Base-by-base conservation (phyloP, 2,329 filamentous ascomycete species). In the Stagonosporopsis vannaccii region DNA sequence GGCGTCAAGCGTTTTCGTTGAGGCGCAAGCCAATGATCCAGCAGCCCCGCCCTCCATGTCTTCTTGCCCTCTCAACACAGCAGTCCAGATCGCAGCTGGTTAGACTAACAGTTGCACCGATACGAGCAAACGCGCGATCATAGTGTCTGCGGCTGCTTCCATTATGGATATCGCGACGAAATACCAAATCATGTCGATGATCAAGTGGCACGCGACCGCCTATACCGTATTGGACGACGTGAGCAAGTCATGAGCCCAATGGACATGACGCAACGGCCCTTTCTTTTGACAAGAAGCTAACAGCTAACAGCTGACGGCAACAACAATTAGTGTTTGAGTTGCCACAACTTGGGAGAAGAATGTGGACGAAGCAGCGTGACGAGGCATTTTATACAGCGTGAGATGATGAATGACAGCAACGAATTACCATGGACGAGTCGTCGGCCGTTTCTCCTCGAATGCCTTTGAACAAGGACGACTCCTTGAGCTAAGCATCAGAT, bases 121-220 rank as follows among this genome's bases (percentile, higher is more conserved):
- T 43, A 43, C 42, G 43, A 56, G 41, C 36, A 42, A 15, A 28
- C 25, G 46, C 46, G 25, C 53, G 23, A 56, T 43, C 47, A 41
- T 37, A 17, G 20, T 37, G 11, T 13, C 20, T 43, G 36, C 32
- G 23, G 32, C 47, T 41, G 37, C 26, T 39, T 19, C 33, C 25
- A 15, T 41, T 39, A 42, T 12, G 32, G 42, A n/a, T 3, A 28
- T n/a, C 37, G 19, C 20, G 20, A 37, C n/a, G 36, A 56, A 32
- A 19, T 43, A 28, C 30, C 46, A 41, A 47, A 42, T 51, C 48
- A 51, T 19, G 28, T 25, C 53, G 42, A 35, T 42, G 53, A 48
- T 22, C 48, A 22, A 51, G 42, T 48, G 47, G 53, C 53, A 56
- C 53, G 47, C 53, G 53, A 56, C 53, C 39, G 37, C 11, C 19